A percentile compares a stretch with the other conserved stretches of the same genome.
Evolutionary conservation across 1,284 basidiomycete species (phyloP).

Genomic region (Sporisorium reilianum): DNA sequence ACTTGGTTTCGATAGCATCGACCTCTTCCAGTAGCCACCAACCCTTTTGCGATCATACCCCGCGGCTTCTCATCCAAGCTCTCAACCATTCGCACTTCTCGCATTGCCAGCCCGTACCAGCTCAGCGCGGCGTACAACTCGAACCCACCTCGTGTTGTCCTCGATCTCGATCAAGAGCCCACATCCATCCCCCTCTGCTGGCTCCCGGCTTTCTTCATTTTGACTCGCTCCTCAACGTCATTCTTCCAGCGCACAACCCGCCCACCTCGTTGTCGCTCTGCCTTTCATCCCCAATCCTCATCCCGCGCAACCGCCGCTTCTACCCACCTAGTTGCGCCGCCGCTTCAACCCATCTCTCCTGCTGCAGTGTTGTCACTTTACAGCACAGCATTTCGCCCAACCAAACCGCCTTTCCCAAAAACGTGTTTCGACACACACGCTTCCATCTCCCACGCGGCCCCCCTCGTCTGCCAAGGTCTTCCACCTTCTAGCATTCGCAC

Average conservation of each 20-base stretch:
- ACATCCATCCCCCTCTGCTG: background rate
- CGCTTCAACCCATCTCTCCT: background rate
- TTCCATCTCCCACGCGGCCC: background rate
- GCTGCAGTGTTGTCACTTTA: background rate
- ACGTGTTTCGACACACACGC: background rate
- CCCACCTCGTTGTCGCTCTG: slow-evolving; percentile 7
- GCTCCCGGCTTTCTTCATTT: background rate
- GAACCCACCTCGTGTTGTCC: background rate
- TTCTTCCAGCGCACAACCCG: background rate
- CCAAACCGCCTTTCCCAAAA: background rate
- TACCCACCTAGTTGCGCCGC: background rate
- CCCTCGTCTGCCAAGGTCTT: background rate
- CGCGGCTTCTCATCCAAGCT: slow-evolving; percentile 4
- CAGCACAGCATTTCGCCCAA: background rate
- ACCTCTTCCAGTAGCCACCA: background rate
- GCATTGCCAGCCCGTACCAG: background rate
- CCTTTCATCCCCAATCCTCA: background rate
- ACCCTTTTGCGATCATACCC: background rate
- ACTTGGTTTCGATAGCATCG: background rate
- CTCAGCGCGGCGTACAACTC: slow-evolving; percentile 1
- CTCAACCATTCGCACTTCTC: background rate
- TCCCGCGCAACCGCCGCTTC: background rate
- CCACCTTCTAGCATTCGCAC: background rate
- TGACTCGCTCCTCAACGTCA: background rate
- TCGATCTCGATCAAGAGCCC: background rate